Evolutionary conservation across 1,284 basidiomycete genomes (phyloP).

Genomic region (Microbotryum saponariae): DNA sequence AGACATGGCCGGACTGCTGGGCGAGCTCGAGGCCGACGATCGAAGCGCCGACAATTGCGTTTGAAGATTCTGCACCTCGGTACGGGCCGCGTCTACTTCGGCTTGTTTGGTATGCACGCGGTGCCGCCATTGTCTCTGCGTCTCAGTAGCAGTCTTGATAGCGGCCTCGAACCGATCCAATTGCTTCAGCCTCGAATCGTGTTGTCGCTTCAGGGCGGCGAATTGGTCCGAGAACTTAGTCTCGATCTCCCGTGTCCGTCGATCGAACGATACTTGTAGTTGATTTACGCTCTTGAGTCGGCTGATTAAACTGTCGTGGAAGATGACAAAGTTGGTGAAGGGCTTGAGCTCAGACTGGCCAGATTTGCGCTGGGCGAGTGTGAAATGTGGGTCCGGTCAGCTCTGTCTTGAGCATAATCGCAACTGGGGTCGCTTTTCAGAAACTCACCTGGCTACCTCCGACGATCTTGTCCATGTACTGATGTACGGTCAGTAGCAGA

Average conservation of each 20-base stretch:
- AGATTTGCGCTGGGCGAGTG: constrained; percentile 23
- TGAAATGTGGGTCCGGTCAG: too few relatives aligned
- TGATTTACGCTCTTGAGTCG: constrained; percentile 74
- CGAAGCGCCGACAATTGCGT: constrained; percentile 57
- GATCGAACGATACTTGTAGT: constrained; percentile 79
- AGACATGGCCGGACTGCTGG: too few relatives aligned
- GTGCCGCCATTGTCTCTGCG: constrained; percentile 76
- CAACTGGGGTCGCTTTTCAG: background rate
- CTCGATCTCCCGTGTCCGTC: constrained; percentile 73
- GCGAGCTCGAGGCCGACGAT: constrained; percentile 20
- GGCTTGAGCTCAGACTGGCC: constrained; percentile 67
- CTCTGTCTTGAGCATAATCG: background rate
- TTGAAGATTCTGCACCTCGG: constrained; percentile 49
- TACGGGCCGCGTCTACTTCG: constrained; percentile 65
- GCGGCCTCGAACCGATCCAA: constrained; percentile 87
- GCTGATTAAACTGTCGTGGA: constrained; percentile 88
- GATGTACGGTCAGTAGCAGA: constrained; percentile 80
- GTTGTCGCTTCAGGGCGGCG: constrained; percentile 68
- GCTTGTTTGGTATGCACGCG: constrained; percentile 75
- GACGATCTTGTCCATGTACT: constrained; percentile 89
- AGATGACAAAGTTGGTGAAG: constrained; percentile 78
- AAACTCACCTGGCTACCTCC: background rate
- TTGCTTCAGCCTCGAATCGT: constrained; percentile 82
- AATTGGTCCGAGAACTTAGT: constrained; percentile 61
- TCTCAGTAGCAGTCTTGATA: constrained; percentile 73